A percentile compares a stretch with the other conserved stretches of the same genome.
phyloP scores from a whole-genome alignment of 2,329 filamentous ascomycete species.

The Furcasterigmium furcatum region DNA sequence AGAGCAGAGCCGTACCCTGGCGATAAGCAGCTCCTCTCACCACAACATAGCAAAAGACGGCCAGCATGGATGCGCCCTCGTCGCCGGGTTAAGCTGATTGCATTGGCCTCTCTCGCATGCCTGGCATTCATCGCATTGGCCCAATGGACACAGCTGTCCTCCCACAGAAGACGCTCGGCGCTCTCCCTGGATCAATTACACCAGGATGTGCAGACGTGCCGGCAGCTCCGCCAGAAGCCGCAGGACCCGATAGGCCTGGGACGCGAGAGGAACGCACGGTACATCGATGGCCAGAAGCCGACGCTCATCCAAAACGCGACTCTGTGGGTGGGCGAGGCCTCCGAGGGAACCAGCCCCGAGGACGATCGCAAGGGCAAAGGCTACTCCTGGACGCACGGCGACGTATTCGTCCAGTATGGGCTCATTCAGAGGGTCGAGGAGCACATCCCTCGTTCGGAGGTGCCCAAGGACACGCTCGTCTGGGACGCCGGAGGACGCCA shows the following conservation, averaged over 20 bases:
- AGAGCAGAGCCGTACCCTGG: too few relatives aligned
- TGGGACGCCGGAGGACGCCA: constrained; percentile 59
- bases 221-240: constrained; percentile 50
- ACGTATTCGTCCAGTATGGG: constrained; percentile 58
- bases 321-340: constrained; percentile 63
- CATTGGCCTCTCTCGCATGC: constrained; percentile 39
- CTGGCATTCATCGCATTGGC: constrained; percentile 49
- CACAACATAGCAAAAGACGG: too few relatives aligned
- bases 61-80: constrained; percentile 6
- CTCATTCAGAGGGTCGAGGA: constrained; percentile 53
- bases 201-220: constrained; percentile 52
- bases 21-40: too few relatives aligned
- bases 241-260: constrained; percentile 52
- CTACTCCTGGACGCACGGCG: constrained; percentile 56
- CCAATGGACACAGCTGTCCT: constrained; percentile 40
- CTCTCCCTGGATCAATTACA: constrained; percentile 52
- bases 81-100: constrained; percentile 23
- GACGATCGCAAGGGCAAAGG: constrained; percentile 57
- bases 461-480: constrained; percentile 45
- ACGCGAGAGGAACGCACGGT: constrained; percentile 58
- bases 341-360: constrained; percentile 43
- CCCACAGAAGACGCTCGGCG: constrained; percentile 7
- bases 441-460: constrained; percentile 33
- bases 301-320: constrained; percentile 65
- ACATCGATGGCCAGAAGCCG: constrained; percentile 53